Percentiles rank a stretch among this genome's conserved stretches.
phyloP scores from a whole-genome alignment of 139 green algal genomes.

The Penium margaritaceum region DNA sequence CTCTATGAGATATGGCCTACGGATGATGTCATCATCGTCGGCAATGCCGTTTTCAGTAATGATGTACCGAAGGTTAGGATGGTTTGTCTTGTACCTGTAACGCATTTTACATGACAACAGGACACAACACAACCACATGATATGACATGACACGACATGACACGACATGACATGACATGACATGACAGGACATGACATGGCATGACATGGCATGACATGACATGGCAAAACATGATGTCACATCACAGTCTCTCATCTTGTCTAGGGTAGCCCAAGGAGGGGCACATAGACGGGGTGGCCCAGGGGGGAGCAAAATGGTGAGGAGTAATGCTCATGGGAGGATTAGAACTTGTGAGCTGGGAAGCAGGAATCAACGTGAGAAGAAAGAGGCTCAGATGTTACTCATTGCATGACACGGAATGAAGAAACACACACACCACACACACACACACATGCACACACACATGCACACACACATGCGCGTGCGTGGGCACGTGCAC shows the following conservation, averaged over 20 bases:
- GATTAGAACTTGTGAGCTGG: neutral
- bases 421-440: no score
- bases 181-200: neutral
- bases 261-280: no score
- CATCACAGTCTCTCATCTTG: no score
- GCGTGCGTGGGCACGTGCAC: neutral
- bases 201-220: neutral
- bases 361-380: neutral
- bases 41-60: constrained; percentile 45
- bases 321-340: neutral
- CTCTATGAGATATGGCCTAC: constrained; percentile 33
- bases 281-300: neutral
- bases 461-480: neutral
- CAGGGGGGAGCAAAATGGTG: neutral
- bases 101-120: constrained; percentile 19
- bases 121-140: constrained; percentile 35
- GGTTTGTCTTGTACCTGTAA: constrained; percentile 4
- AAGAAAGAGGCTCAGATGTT: neutral
- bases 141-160: constrained; percentile 19
- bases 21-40: constrained; percentile 28
- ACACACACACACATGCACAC: no score
- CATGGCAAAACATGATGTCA: neutral
- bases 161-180: neutral
- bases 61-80: neutral
- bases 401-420: no score